A percentile compares a stretch with the other conserved stretches of the same genome.
These are phyloP conservation scores for Ogataea angusta DNA, from an alignment of 805 yeast genomes.

Conservation along the genomic window DNA sequence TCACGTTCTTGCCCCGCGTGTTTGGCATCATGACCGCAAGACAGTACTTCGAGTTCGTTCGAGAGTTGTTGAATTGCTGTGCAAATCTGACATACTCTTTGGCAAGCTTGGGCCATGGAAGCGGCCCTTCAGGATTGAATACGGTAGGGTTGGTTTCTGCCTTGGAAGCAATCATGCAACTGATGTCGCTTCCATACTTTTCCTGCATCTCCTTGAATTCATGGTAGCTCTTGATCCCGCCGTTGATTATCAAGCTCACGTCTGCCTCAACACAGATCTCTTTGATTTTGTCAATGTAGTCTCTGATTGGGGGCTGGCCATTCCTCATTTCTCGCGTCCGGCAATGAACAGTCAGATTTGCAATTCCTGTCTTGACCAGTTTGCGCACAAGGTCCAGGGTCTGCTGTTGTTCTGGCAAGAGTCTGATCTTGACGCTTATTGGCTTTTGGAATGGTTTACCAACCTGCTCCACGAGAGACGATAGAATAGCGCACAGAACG, in stretches of 20 bases:
- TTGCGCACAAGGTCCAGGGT: constrained; percentile 58
- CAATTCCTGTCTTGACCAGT: constrained; percentile 73
- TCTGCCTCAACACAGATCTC: constrained; percentile 56
- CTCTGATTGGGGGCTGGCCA: constrained; percentile 76
- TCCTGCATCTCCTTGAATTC: constrained; percentile 54
- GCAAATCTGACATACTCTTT: constrained; percentile 58
- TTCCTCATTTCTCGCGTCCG: constrained; percentile 87
- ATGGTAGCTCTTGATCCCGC: constrained; percentile 55
- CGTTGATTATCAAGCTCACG: constrained; percentile 79
- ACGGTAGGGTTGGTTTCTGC: constrained; percentile 88
- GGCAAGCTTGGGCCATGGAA: constrained; percentile 53
- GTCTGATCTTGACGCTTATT: constrained; percentile 85
- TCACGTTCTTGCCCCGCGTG: constrained; percentile 32
- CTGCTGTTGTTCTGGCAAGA: constrained; percentile 60
- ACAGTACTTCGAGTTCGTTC: constrained; percentile 79
- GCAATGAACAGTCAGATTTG: constrained; percentile 87
- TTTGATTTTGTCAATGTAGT: constrained; percentile 59
- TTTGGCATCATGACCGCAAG: constrained; percentile 69
- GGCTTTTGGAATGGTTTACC: constrained; percentile 77
- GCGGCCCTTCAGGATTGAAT: constrained; percentile 45
- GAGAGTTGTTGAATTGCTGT: constrained; percentile 52
- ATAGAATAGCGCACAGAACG: constrained; percentile 63
- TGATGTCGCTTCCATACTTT: constrained; percentile 57
- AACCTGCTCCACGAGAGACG: constrained; percentile 67
- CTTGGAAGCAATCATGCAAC: constrained; percentile 90